phyloP scores from a whole-genome alignment of 805 yeast genomes.

The Ogataea corticis region DNA sequence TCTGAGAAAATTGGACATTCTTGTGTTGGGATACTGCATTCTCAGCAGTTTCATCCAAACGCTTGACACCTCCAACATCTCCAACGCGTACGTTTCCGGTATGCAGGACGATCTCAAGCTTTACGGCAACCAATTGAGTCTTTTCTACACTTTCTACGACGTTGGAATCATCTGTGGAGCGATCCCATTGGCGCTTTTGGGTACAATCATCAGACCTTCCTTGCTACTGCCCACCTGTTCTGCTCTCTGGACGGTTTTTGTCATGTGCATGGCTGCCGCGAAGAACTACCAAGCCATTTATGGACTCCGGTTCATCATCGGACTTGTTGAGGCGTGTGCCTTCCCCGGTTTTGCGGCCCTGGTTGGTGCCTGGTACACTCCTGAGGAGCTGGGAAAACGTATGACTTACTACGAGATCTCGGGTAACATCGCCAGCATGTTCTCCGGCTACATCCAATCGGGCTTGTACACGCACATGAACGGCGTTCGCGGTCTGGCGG shows the following conservation, averaged over 20 bases:
- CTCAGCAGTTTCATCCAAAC: conserved; percentile 66
- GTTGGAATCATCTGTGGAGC: conserved; percentile 26
- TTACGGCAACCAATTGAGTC: conserved; percentile 44
- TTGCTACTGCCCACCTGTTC: conserved; percentile 21
- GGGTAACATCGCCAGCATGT: conserved; percentile 40
- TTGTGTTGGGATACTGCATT: conserved; percentile 48
- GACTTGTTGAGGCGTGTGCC: conserved; percentile 43
- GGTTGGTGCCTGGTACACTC: conserved; percentile 42
- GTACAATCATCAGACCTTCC: conserved; percentile 21
- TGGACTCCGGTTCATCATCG: conserved; percentile 43
- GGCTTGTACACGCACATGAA: conserved; percentile 47
- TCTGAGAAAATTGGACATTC: conserved; percentile 52
- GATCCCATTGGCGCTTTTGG: conserved; percentile 19
- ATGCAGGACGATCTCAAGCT: conserved; percentile 56
- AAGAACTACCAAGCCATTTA: conserved; percentile 34
- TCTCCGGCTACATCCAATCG: conserved; percentile 63
- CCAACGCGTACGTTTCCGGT: conserved; percentile 66
- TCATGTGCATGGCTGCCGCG: conserved; percentile 27
- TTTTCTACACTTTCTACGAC: conserved; percentile 38
- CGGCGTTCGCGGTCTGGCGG: conserved; percentile 53
- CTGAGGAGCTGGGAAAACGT: conserved; percentile 42
- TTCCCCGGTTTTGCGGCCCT: conserved; percentile 42
- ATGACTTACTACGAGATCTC: conserved; percentile 40
- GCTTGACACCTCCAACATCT: conserved; percentile 58
- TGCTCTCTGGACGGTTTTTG: conserved; percentile 28